Evolutionary conservation across 2,329 filamentous ascomycete genomes (phyloP).

Genomic region (Tolypocladium tundrense): DNA sequence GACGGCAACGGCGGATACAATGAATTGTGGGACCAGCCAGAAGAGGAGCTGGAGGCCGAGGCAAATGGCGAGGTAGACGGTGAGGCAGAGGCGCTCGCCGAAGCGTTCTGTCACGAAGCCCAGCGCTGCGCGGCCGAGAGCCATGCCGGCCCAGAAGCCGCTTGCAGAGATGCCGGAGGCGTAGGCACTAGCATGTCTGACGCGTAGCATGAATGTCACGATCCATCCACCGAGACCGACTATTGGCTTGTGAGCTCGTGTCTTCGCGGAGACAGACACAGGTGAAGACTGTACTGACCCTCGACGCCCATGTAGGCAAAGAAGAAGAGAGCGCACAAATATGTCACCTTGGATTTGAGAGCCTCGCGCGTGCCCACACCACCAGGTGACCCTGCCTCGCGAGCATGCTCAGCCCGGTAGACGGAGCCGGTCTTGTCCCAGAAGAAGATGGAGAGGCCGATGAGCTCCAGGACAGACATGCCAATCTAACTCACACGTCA

Average conservation of each 20-base stretch:
- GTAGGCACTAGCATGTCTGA: constrained; percentile 54
- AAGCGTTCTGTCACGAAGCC: constrained; percentile 60
- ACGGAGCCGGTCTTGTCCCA: constrained; percentile 46
- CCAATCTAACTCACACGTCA: constrained; percentile 19
- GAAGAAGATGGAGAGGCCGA: constrained; percentile 41
- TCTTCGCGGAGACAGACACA: not conserved
- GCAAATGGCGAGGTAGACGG: constrained; percentile 50
- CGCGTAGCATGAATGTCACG: constrained; percentile 67
- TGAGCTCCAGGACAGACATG: constrained; percentile 44
- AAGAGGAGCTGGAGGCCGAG: constrained; percentile 53
- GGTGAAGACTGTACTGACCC: constrained; percentile 19
- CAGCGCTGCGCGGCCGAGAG: constrained; percentile 53
- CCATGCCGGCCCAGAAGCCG: constrained; percentile 73
- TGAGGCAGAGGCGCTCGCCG: constrained; percentile 52
- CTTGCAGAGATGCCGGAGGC: constrained; percentile 62
- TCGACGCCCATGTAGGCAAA: constrained; percentile 66
- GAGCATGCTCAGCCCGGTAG: constrained; percentile 33
- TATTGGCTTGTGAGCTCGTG: constrained; percentile 4
- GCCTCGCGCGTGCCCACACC: constrained; percentile 25
- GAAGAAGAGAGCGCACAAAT: constrained; percentile 58
- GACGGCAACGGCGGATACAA: constrained; percentile 48
- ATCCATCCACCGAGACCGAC: constrained; percentile 69
- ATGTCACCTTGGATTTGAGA: constrained; percentile 44
- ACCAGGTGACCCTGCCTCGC: constrained; percentile 9
- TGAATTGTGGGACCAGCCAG: constrained; percentile 50